Conservation (phyloP, 2,329 filamentous ascomycete genomes). For the Beauveria caledonica region DNA sequence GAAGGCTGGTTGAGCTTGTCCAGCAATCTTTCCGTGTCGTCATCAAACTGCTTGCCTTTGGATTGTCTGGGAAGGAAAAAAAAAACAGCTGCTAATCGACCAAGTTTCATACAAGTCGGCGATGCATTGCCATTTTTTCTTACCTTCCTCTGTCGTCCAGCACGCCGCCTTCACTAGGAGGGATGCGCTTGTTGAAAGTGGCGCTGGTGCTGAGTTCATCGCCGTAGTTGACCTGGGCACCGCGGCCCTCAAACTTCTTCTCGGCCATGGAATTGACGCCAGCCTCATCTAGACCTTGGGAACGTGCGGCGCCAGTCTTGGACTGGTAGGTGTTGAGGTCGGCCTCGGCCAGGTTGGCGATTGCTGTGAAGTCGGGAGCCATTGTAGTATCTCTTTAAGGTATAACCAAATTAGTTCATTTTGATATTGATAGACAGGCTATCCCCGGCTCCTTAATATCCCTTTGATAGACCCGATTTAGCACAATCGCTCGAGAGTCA, state of each 20-base stretch:
- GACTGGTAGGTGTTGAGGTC: slow-evolving; percentile 40
- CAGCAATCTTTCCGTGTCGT: slow-evolving; percentile 34
- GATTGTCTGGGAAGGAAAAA: slow-evolving; percentile 37
- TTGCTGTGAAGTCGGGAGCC: slow-evolving; percentile 28
- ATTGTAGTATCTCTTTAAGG: neutral
- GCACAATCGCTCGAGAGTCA: neutral
- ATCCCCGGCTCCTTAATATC: neutral
- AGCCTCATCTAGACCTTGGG: slow-evolving; percentile 30
- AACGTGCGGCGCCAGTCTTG: slow-evolving; percentile 36
- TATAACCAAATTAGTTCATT: neutral
- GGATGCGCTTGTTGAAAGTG: slow-evolving; percentile 38
- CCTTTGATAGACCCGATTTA: no score
- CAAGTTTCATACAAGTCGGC: no score
- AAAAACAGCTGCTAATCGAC: neutral
- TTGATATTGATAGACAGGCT: neutral
- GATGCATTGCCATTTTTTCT: neutral
- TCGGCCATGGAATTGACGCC: slow-evolving; percentile 34
- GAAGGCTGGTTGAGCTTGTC: slow-evolving; percentile 26
- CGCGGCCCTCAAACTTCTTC: slow-evolving; percentile 31
- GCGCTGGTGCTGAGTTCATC: slow-evolving; percentile 37
- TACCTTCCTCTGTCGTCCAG: slow-evolving; percentile 38
- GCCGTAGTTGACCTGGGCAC: slow-evolving; percentile 30
- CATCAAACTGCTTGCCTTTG: slow-evolving; percentile 35
- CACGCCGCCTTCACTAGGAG: slow-evolving; percentile 36
- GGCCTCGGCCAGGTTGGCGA: slow-evolving; percentile 37